Percentiles rank a stretch among this genome's conserved stretches.
phyloP scores from a whole-genome alignment of 306 rosid genomes.

The Phaseolus lunatus region DNA sequence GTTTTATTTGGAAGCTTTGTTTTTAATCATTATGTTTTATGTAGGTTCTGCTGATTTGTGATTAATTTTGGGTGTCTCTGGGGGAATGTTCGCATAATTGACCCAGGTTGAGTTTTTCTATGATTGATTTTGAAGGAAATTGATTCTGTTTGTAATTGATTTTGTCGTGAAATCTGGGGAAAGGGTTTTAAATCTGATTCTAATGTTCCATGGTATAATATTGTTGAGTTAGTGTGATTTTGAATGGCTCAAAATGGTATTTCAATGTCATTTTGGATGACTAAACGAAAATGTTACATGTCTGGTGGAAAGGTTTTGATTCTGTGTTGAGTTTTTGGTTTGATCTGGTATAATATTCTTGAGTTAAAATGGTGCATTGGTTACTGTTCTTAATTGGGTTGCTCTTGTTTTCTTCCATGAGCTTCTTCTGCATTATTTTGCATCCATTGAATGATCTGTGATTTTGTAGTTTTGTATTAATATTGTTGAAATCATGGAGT shows the following conservation, averaged over 20 bases:
- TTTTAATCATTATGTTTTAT: neutral
- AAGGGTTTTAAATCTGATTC: neutral
- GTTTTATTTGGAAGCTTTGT: neutral
- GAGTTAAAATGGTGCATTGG: neutral
- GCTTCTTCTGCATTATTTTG: neutral
- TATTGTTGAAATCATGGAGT: neutral
- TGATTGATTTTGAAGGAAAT: neutral
- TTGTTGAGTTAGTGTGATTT: neutral
- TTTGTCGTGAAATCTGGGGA: neutral
- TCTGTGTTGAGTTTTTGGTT: neutral
- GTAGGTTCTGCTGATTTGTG: slow-evolving; percentile 4
- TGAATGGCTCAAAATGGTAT: neutral
- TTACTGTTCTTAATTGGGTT: slow-evolving; percentile 4
- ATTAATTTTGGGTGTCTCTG: neutral
- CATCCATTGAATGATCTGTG: neutral
- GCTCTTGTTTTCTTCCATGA: neutral
- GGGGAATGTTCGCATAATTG: neutral
- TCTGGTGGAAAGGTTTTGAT: neutral
- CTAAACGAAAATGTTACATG: neutral
- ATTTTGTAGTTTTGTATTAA: neutral
- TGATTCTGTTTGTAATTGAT: neutral
- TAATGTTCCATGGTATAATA: neutral
- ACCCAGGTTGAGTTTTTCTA: neutral
- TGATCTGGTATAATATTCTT: neutral
- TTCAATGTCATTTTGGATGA: neutral